Evolutionary conservation across 352 stramenopile species (phyloP), one percentile per base, ranked within the genome.

Genomic region (Blastocystis sp.): DNA sequence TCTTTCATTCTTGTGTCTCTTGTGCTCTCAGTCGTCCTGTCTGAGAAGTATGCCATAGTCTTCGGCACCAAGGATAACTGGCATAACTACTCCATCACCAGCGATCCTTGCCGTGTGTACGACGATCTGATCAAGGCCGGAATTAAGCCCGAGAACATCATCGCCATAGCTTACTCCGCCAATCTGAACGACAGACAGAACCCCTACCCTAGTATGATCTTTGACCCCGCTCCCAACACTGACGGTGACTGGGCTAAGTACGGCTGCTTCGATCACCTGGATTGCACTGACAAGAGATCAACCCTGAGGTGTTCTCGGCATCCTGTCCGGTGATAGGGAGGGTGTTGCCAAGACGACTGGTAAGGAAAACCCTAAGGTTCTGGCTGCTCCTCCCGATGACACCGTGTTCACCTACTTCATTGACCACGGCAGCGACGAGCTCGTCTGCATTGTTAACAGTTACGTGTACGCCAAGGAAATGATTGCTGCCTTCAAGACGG

Each of bases 21-120:
- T n/a, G 65, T 81, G 28, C 40, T 69, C 1, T 17, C 77, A 0
- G n/a, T 77, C 17, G 61, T 21, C 3, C 5, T 69, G 14, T 60
- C 77, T 76, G 77, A 87, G 62, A 87, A 87, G 38, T 87, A 87
- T 78, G 77, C 77, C 9, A 87, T 87, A 1, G 59, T 87, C 3
- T 77, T 87, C 38, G 77, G 77, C 21, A 76, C 59, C 10, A 59
- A 56, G 2, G 59, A 87, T 78, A 52, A 34, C 7, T 88, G 78
- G 78, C 4, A n/a, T 5, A 88, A 88, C 60, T 88, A 88, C 52
- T 76, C 78, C 23, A 76, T 88, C 21, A 76, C 56, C 10, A 82
- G 74, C 45, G 74, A 87, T 28, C 77, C 77, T 43, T 87, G 77
- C 52, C 62, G 77, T 77, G 60, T 40, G 23, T 87, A 87, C 38